Evolutionary conservation across 805 yeast species (phyloP).

Genomic region (Saturnispora zaruensis): DNA sequence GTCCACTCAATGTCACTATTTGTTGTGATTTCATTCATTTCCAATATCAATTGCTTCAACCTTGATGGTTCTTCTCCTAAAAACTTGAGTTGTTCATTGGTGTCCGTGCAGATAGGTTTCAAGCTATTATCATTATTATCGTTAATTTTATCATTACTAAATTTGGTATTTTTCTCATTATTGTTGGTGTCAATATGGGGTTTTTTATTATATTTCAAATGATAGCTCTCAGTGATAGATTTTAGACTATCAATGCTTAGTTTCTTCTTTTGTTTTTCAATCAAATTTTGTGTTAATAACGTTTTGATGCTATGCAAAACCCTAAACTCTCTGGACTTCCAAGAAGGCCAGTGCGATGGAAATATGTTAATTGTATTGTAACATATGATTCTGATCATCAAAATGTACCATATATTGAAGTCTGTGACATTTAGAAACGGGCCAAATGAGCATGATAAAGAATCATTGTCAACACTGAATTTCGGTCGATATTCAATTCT

Average conservation of each 20-base stretch:
- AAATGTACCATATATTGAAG: background rate
- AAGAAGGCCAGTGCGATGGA: slow-evolving; percentile 4
- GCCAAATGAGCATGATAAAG: background rate
- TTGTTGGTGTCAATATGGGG: background rate
- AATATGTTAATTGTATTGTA: background rate
- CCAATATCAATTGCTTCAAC: background rate
- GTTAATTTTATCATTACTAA: background rate
- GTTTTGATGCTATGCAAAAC: slow-evolving; percentile 5
- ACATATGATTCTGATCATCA: slow-evolving; percentile 1
- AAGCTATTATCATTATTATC: background rate
- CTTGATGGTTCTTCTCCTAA: background rate
- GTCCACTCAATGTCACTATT: slow-evolving; percentile 2
- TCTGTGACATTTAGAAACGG: background rate
- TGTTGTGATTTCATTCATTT: background rate
- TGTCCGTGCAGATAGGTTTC: background rate
- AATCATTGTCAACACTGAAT: background rate
- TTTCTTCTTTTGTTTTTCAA: background rate
- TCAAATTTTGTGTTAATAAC: background rate
- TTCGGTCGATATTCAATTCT: background rate
- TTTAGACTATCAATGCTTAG: background rate
- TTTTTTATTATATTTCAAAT: background rate
- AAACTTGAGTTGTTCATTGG: background rate
- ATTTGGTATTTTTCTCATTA: no score
- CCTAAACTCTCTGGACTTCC: slow-evolving; percentile 7
- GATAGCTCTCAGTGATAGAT: background rate